Evolutionary conservation across 495 filamentous ascomycete species (phyloP).

Genomic region (Hypoxylon intermedium): DNA sequence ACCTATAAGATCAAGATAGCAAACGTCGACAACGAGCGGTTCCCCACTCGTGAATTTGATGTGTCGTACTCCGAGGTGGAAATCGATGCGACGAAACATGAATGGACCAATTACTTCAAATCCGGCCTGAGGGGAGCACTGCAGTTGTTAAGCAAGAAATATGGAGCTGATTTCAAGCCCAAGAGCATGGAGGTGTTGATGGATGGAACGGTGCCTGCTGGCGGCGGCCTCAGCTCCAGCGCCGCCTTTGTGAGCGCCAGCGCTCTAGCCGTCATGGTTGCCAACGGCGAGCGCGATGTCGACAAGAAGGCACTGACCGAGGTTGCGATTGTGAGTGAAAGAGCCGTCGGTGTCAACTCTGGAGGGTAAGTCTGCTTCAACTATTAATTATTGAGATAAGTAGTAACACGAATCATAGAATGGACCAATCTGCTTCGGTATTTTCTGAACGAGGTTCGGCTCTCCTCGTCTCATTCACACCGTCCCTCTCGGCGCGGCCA

Average conservation of each 20-base stretch:
- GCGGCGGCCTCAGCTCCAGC: conserved; percentile 90
- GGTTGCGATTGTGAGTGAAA: conserved; percentile 90
- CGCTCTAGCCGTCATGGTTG: conserved; percentile 84
- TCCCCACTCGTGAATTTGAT: conserved; percentile 76
- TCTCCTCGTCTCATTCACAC: conserved; percentile 88
- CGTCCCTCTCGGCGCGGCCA: conserved; percentile 74
- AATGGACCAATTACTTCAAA: conserved; percentile 99
- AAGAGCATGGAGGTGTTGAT: conserved; percentile 86
- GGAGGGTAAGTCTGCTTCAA: conserved; percentile 70
- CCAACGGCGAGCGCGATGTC: conserved; percentile 79
- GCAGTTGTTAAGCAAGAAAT: conserved; percentile 75
- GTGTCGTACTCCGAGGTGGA: conserved; percentile 75
- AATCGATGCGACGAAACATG: conserved; percentile 81
- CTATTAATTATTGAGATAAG: neutral
- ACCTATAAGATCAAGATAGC: conserved; percentile 64
- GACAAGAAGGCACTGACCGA: conserved; percentile 90
- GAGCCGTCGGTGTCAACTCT: conserved; percentile 94
- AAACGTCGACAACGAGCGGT: conserved; percentile 80
- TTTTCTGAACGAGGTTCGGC: conserved; percentile 85
- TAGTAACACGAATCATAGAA: conserved; percentile 55
- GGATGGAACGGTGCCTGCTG: conserved; percentile 89
- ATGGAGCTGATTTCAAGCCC: conserved; percentile 64
- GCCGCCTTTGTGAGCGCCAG: conserved; percentile 93
- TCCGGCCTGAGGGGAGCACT: conserved; percentile 83
- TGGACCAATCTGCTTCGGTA: conserved; percentile 98